Conservation (phyloP, 1,284 basidiomycete species). For the Puccinia triticina region DNA sequence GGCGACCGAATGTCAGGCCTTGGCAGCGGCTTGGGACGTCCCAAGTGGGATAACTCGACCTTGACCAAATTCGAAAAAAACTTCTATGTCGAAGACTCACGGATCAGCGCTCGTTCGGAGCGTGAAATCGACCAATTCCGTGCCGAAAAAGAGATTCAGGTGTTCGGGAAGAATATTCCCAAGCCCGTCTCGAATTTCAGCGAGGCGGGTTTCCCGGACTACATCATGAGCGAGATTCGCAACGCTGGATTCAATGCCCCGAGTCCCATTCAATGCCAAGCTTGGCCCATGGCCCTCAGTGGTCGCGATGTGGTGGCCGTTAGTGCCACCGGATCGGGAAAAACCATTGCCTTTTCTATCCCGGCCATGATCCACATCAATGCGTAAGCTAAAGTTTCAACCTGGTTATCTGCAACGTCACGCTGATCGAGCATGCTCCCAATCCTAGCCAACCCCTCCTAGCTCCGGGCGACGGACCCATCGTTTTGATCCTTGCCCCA, state of each 20-base stretch:
- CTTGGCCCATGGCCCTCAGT: constrained; percentile 95
- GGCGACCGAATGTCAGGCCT: constrained; percentile 82
- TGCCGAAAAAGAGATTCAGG: constrained; percentile 81
- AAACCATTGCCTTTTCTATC: constrained; percentile 96
- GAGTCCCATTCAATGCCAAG: constrained; percentile 95
- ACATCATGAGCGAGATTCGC: constrained; percentile 87
- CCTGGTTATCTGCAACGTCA: not conserved
- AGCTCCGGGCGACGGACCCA: constrained; percentile 91
- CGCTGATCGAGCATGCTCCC: constrained; percentile 17
- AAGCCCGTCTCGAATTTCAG: constrained; percentile 89
- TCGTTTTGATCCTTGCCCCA: constrained; percentile 92
- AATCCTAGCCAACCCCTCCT: constrained; percentile 80
- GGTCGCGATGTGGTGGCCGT: constrained; percentile 95
- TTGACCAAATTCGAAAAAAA: constrained; percentile 78
- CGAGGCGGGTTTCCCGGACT: constrained; percentile 93
- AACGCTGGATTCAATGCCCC: constrained; percentile 88
- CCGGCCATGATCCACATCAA: constrained; percentile 99
- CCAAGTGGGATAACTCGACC: constrained; percentile 77
- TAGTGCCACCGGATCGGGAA: constrained; percentile 93
- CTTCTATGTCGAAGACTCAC: constrained; percentile 93
- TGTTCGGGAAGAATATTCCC: constrained; percentile 85
- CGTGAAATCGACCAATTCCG: constrained; percentile 87
- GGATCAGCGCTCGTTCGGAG: constrained; percentile 76
- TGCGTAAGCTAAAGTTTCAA: constrained; percentile 68
- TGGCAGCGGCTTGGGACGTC: constrained; percentile 77